Conservation (phyloP, 768 basidiomycete species). For the Rubroboletus pulcherrimus region DNA sequence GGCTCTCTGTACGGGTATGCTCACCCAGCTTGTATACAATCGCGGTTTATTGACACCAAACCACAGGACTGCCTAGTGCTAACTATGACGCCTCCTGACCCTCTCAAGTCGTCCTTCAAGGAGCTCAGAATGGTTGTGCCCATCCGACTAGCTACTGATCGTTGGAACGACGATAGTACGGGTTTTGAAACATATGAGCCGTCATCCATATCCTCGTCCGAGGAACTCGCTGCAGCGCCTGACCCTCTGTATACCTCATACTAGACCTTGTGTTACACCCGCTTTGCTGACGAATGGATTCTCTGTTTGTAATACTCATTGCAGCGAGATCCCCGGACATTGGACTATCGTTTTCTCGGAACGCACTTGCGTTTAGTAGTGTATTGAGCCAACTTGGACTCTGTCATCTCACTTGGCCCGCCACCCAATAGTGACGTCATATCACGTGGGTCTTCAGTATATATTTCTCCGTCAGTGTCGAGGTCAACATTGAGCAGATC, state of each 20-base stretch:
- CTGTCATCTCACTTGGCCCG: neutral
- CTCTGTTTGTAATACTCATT: neutral
- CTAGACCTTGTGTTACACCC: neutral
- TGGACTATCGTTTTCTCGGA: neutral
- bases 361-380: neutral
- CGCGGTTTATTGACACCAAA: neutral
- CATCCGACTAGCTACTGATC: constrained; percentile 60
- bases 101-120: constrained; percentile 48
- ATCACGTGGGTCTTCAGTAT: constrained; percentile 20
- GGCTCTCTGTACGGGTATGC: constrained; percentile 58
- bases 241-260: constrained; percentile 7
- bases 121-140: constrained; percentile 64
- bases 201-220: constrained; percentile 21
- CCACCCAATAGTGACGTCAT: constrained; percentile 19
- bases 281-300: neutral
- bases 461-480: neutral
- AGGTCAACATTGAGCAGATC: neutral
- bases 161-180: constrained; percentile 42
- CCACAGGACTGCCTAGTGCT: constrained; percentile 65
- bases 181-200: constrained; percentile 11
- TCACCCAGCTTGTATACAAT: neutral
- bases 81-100: constrained; percentile 56
- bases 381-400: neutral
- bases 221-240: constrained; percentile 18
- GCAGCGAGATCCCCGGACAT: neutral